Percentiles rank a stretch among this genome's conserved stretches.
Evolutionary conservation across 371 early-diverging fungal genomes (phyloP).

Genomic region (Zopfochytrium polystomum): DNA sequence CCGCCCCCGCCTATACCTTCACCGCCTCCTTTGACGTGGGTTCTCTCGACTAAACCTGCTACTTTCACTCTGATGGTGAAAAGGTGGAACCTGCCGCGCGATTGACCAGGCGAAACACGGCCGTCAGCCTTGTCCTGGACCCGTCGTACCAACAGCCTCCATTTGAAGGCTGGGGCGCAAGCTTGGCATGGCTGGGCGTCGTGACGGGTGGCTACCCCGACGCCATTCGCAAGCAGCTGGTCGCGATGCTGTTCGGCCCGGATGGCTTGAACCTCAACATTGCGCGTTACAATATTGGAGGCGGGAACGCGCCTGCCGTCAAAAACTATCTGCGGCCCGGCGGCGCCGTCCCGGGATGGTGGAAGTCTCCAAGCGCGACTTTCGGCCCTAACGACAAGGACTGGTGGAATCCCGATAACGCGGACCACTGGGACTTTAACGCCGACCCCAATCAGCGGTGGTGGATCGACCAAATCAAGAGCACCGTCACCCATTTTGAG

Average conservation of each 20-base stretch:
- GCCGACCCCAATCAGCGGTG: constrained; percentile 14
- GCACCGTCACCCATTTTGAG: not conserved
- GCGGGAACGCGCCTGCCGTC: constrained; percentile 11
- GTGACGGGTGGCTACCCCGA: constrained; percentile 8
- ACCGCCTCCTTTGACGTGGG: too few relatives aligned
- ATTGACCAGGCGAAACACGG: too few relatives aligned
- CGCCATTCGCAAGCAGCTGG: constrained; percentile 4
- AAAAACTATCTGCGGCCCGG: constrained; percentile 7
- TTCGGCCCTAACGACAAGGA: constrained; percentile 3
- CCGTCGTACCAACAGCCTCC: constrained; percentile 12
- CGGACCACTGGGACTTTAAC: constrained; percentile 8
- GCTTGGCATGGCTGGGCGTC: constrained; percentile 7
- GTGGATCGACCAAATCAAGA: constrained; percentile 10
- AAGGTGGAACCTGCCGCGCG: too few relatives aligned
- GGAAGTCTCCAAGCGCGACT: constrained; percentile 1
- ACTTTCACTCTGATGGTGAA: too few relatives aligned
- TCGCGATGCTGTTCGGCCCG: not conserved
- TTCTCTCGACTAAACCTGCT: too few relatives aligned
- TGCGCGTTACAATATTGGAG: constrained; percentile 16
- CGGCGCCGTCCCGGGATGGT: constrained; percentile 14
- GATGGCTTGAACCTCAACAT: constrained; percentile 11
- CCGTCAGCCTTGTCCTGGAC: constrained; percentile 1
- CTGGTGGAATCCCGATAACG: constrained; percentile 9
- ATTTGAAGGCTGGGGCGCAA: constrained; percentile 13
- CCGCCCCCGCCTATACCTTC: too few relatives aligned